phyloP scores from a whole-genome alignment of 2,329 filamentous ascomycete genomes.

The Sporothrix pseudoabietina region DNA sequence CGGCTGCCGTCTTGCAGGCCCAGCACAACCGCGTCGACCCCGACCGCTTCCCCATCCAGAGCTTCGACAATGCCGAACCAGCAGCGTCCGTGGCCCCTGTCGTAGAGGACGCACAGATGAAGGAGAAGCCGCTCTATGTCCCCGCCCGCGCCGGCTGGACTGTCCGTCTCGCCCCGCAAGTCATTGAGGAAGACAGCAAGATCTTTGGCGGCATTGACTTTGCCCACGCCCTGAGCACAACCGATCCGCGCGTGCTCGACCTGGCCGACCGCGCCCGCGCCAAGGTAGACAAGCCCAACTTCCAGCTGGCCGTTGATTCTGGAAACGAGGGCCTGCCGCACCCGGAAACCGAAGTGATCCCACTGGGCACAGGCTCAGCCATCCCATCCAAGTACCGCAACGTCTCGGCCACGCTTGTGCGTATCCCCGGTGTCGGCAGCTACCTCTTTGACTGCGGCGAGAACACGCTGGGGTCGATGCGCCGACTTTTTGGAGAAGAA shows the following conservation, averaged over 20 bases:
- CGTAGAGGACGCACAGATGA: no score
- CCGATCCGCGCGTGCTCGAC: conserved; percentile 49
- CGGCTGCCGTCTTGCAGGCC: conserved; percentile 65
- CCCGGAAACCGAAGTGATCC: conserved; percentile 74
- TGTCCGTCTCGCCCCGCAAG: conserved; percentile 52
- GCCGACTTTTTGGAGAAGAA: conserved; percentile 67
- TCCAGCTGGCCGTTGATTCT: conserved; percentile 53
- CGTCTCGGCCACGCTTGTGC: conserved; percentile 83
- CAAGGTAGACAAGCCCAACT: conserved; percentile 47
- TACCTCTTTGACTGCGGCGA: conserved; percentile 93
- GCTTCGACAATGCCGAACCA: conserved; percentile 57
- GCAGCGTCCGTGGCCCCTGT: conserved; percentile 16
- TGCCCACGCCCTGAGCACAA: conserved; percentile 45
- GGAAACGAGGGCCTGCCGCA: conserved; percentile 53
- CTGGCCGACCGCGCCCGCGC: conserved; percentile 55
- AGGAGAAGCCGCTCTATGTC: conserved; percentile 39
- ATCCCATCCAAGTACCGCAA: conserved; percentile 92
- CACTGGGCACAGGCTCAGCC: conserved; percentile 89
- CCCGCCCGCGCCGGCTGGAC: conserved; percentile 50
- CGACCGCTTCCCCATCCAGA: conserved; percentile 70
- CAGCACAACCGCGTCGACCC: conserved; percentile 73
- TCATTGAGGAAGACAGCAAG: conserved; percentile 50
- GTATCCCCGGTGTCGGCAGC: conserved; percentile 81
- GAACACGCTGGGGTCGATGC: conserved; percentile 85
- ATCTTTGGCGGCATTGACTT: conserved; percentile 55